These are phyloP conservation scores for Ambrosia hybrid DNA, from an alignment of 140 eudicot genomes.

Conservation along the genomic window DNA sequence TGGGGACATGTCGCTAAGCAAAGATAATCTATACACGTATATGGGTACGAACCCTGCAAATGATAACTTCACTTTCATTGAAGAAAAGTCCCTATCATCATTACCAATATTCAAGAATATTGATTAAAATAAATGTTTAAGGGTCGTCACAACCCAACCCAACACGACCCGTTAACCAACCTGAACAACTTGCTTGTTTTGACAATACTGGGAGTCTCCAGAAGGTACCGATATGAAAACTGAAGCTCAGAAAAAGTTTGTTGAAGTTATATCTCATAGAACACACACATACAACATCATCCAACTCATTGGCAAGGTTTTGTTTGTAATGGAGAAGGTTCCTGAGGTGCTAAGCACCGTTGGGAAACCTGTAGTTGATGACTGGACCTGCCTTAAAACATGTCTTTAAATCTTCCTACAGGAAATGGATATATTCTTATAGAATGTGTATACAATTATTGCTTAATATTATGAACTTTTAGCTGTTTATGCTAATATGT, in stretches of 20 bases:
- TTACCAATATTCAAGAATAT: conserved; percentile 32
- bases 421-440: too few relatives aligned
- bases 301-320: conserved; percentile 65
- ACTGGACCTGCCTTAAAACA: conserved; percentile 84
- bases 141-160: background rate
- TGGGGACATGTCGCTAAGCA: conserved; percentile 66
- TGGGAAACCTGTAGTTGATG: conserved; percentile 85
- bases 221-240: conserved; percentile 73
- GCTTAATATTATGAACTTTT: too few relatives aligned
- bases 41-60: conserved; percentile 84
- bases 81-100: conserved; percentile 43
- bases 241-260: conserved; percentile 71
- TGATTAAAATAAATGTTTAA: background rate
- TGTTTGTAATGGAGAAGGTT: conserved; percentile 67
- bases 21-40: conserved; percentile 54
- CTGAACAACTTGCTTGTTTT: background rate
- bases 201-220: conserved; percentile 82
- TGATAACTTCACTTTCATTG: conserved; percentile 56
- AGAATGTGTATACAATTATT: too few relatives aligned
- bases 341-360: conserved; percentile 52
- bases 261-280: conserved; percentile 82
- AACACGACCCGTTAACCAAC: conserved; percentile 1
- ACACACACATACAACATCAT: conserved; percentile 74
- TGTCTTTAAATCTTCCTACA: background rate
- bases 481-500: too few relatives aligned